Conservation (phyloP, 306 rosid genomes). For the Rosa chinensis region DNA sequence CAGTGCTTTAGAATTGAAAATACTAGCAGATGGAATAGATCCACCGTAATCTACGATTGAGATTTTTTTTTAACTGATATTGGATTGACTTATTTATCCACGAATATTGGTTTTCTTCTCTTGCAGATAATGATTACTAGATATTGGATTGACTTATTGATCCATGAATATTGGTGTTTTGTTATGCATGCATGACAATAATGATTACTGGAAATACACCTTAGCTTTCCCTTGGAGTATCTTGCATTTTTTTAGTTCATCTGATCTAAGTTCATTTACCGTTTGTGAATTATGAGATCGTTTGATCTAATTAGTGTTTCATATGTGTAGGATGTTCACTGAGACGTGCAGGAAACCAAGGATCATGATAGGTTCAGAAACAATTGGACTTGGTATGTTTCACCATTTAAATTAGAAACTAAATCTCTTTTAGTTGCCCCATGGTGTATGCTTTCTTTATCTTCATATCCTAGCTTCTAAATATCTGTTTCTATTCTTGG, state of each 20-base stretch:
- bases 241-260: no score
- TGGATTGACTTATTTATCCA: slow-evolving; percentile 1
- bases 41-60: background rate
- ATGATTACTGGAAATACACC: background rate
- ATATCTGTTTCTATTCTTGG: slow-evolving; percentile 18
- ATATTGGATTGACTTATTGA: background rate
- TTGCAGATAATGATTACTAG: no score
- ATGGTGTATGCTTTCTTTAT: background rate
- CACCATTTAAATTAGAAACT: background rate
- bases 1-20: background rate
- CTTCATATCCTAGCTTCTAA: background rate
- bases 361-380: slow-evolving; percentile 93
- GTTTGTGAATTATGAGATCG: background rate
- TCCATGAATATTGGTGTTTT: background rate
- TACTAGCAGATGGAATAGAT: slow-evolving; percentile 7
- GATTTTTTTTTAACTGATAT: background rate
- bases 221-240: background rate
- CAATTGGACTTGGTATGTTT: slow-evolving; percentile 76
- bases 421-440: background rate
- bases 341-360: slow-evolving; percentile 75
- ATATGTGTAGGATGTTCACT: slow-evolving; percentile 69
- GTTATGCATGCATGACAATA: background rate
- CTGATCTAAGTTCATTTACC: background rate
- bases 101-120: background rate
- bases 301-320: slow-evolving; percentile 6